Evolutionary conservation across 306 rosid genomes (phyloP), one percentile per base, ranked within the genome.

Genomic region (Adenanthera pavonina): DNA sequence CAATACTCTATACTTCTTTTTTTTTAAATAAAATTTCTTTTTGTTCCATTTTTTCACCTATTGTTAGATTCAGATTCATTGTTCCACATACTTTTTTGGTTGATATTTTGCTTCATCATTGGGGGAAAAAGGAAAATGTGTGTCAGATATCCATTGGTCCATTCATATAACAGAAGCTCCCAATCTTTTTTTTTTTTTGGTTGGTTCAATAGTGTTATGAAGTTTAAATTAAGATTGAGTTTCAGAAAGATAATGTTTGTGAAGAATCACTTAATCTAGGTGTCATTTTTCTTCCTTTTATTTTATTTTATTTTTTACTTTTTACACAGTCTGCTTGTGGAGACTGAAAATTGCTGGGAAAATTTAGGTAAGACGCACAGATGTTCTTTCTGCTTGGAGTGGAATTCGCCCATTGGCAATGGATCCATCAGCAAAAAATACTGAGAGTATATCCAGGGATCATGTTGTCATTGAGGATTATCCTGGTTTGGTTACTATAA

Each of bases 311-410:
- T 62, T 69, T 72, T 73, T 65, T 47, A 69, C 69, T 48, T 74
- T 54, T 40, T 36, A 19, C 60, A 33, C 68, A 38, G 75, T 81
- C 80, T 80, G 66, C 83, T 61, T 75, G 76, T 69, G 68, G 65
- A 65, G 83, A 81, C 80, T 77, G 86, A 79, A 69, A 85, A 72
- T 77, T 78, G 46, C 41, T 11, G 20, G 75, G 56, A 84, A 78
- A 72, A 49, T 88, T 77, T 86, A 96, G 99, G 99, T 96, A 82
- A 88, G 99, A 67, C 98, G 99, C 30, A 25, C 76, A 15, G 99
- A 96, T 61, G 99, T 96, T 83, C 99, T 96, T 79, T 96, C 99
- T 67, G 99, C 99, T 64, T 96, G 99, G 99, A 96, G 99, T 86
- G 99, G 99, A 74, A 96, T 96, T 88, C 98, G 99, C 57, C 99